phyloP scores from a whole-genome alignment of 768 basidiomycete species.

The Phylloporus sp. region DNA sequence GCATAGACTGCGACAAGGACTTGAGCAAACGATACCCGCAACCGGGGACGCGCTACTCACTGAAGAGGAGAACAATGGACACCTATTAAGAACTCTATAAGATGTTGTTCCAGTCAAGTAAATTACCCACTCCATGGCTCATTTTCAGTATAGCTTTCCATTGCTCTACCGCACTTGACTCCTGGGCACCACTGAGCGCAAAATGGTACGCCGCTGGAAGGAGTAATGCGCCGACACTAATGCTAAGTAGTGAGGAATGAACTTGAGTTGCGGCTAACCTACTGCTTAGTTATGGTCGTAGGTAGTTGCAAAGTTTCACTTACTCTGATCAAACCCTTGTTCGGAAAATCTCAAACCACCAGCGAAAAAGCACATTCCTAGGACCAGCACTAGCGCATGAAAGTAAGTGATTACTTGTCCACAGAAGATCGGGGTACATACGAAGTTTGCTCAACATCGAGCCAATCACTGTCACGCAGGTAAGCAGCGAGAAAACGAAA shows the following conservation, averaged over 20 bases:
- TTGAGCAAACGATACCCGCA: not conserved
- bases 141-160: conserved; percentile 40
- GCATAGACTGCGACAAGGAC: conserved; percentile 39
- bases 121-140: conserved; percentile 45
- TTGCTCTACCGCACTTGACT: conserved; percentile 29
- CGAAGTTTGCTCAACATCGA: conserved; percentile 76
- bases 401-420: conserved; percentile 2
- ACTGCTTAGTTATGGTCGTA: conserved; percentile 2
- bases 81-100: conserved; percentile 29
- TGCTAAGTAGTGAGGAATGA: conserved; percentile 68
- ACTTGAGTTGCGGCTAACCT: conserved; percentile 53
- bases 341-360: conserved; percentile 75
- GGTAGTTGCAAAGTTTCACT: conserved; percentile 24
- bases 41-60: conserved; percentile 31
- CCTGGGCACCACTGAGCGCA: conserved; percentile 30
- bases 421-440: conserved; percentile 26
- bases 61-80: conserved; percentile 49
- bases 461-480: conserved; percentile 57
- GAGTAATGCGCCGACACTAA: conserved; percentile 76
- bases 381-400: conserved; percentile 54
- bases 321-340: conserved; percentile 73
- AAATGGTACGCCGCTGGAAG: conserved; percentile 79
- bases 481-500: conserved; percentile 1
- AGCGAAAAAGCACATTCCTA: conserved; percentile 90
- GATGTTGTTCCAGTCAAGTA: not conserved